These are phyloP conservation scores for Hemerocallis citrina DNA, from an alignment of 106 monocot species.

Conservation along the genomic window DNA sequence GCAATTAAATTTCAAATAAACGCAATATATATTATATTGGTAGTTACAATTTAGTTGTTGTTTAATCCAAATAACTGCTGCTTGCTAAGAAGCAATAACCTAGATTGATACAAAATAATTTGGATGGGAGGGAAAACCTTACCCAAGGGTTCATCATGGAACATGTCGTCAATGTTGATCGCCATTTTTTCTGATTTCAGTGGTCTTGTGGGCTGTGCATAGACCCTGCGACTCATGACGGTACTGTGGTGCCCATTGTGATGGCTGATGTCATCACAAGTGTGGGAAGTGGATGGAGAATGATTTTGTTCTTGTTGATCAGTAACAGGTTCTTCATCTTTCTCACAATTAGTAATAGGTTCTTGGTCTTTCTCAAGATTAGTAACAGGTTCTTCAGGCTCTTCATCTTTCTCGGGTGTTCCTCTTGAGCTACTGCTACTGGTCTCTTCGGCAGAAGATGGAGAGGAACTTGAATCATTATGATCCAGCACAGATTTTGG, in stretches of 20 bases:
- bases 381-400: background rate
- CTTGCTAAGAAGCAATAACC: background rate
- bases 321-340: background rate
- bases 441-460: slow-evolving; percentile 13
- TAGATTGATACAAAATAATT: background rate
- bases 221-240: background rate
- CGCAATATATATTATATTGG: no score
- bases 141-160: slow-evolving; percentile 25
- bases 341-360: background rate
- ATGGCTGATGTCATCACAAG: background rate
- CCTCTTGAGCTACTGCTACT: slow-evolving; percentile 8
- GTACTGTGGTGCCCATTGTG: background rate
- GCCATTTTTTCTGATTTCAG: background rate
- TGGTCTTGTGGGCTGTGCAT: background rate
- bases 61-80: background rate
- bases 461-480: background rate
- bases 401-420: slow-evolving; percentile 11
- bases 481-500: slow-evolving; percentile 34
- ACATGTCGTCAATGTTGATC: background rate
- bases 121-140: slow-evolving; percentile 10
- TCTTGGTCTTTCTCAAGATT: background rate
- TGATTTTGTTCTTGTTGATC: background rate
- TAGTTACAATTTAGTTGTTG: background rate
- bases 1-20: no score
- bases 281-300: background rate